phyloP scores from a whole-genome alignment of 306 rosid genomes.

The Vigna unguiculata region DNA sequence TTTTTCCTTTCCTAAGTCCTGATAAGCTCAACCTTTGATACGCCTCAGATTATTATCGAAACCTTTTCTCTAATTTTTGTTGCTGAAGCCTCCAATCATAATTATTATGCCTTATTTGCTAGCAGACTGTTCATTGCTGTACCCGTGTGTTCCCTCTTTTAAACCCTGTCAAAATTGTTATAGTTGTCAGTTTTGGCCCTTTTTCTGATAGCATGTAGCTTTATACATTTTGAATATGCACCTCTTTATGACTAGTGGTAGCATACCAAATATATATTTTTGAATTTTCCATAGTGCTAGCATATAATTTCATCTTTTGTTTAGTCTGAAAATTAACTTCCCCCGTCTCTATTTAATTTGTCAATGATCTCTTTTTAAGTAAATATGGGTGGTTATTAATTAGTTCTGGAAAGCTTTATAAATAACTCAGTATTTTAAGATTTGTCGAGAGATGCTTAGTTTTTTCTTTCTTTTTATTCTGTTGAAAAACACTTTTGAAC shows the following conservation, averaged over 20 bases:
- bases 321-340: slow-evolving; percentile 1
- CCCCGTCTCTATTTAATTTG: background rate
- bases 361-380: background rate
- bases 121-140: background rate
- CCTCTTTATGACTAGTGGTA: background rate
- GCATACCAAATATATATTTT: background rate
- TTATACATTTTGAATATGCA: background rate
- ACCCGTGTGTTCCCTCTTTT: slow-evolving; percentile 1
- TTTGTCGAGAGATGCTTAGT: slow-evolving; percentile 32
- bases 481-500: slow-evolving; percentile 55
- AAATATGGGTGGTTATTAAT: background rate
- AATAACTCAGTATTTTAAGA: slow-evolving; percentile 8
- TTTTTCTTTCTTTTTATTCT: slow-evolving; percentile 43
- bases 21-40: slow-evolving; percentile 20
- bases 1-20: slow-evolving; percentile 25
- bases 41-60: slow-evolving; percentile 10
- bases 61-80: background rate
- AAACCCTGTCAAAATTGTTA: slow-evolving; percentile 29
- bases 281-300: background rate
- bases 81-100: background rate
- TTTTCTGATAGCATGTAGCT: slow-evolving; percentile 25
- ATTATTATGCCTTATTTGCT: slow-evolving; percentile 19
- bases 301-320: too few relatives aligned
- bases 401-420: slow-evolving; percentile 5
- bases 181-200: slow-evolving; percentile 18